A percentile compares a stretch with the other conserved stretches of the same genome.
Evolutionary conservation across 768 basidiomycete species (phyloP).

Genomic region (Nidularia sp.): DNA sequence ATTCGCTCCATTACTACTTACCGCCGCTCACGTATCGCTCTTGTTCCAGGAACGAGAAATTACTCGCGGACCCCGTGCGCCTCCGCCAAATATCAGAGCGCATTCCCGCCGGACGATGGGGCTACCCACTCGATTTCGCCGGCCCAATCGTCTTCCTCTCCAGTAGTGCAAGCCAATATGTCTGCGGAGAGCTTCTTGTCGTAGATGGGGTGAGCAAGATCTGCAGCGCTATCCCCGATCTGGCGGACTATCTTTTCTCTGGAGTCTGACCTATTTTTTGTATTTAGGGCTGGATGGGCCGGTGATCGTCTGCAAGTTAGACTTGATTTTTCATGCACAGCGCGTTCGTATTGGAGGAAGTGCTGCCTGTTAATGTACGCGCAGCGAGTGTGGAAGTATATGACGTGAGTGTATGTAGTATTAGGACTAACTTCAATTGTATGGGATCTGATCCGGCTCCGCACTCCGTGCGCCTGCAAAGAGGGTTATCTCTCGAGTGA

Average conservation of each 20-base stretch:
- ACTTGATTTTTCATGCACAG: no score
- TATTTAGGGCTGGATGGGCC: slow-evolving; percentile 69
- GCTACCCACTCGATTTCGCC: slow-evolving; percentile 68
- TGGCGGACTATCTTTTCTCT: no score
- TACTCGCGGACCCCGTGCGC: slow-evolving; percentile 56
- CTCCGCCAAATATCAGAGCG: slow-evolving; percentile 70
- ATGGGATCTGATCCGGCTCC: no score
- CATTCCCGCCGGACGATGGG: slow-evolving; percentile 73
- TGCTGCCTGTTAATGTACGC: no score
- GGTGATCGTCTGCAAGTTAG: slow-evolving; percentile 21
- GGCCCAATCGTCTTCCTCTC: slow-evolving; percentile 71
- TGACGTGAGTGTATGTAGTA: no score
- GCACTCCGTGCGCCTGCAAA: no score
- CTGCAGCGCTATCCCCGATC: no score
- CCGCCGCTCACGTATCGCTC: not conserved
- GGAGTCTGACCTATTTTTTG: no score
- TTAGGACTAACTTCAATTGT: no score
- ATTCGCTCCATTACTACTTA: slow-evolving; percentile 1
- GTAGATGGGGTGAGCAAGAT: slow-evolving; percentile 63
- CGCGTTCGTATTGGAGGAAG: no score
- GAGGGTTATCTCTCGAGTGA: no score
- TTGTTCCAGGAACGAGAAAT: slow-evolving; percentile 37
- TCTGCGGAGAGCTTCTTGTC: slow-evolving; percentile 66
- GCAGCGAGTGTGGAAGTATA: no score
- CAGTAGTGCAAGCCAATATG: slow-evolving; percentile 63